Base-by-base conservation (phyloP, 805 yeast species). In the Candida sakaeoensis region DNA sequence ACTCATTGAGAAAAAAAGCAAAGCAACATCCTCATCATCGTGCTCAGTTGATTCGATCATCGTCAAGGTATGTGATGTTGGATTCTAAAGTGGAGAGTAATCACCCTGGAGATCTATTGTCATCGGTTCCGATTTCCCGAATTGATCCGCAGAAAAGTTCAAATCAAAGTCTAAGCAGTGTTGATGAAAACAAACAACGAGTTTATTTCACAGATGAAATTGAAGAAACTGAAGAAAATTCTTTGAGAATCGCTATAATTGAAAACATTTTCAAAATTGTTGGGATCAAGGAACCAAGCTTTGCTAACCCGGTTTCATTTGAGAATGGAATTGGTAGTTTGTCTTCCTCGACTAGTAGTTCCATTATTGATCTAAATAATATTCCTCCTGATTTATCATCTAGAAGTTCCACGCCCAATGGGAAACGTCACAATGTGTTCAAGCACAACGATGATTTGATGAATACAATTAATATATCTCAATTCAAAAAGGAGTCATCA, bases 91-190 rank as follows among this genome's bases (percentile, higher is more conserved):
- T 55, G 3, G 65, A 75, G 39, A 61, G 75, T 3, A 65, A 80
- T 13, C 87, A 84, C 52, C 95, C 96, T 0, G 96, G 96, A 21
- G 95, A 88, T 55, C 66, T 89, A 37, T 61, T 89, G 8, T 84
- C 95, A 0, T 85, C 83, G 40, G 95, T 82, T 1, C 93, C 95
- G 1, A 57, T 85, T 6, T 72, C 82, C 1, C 23, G 42, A 27
- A 30, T 5, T 9, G 33, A 37, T 25, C 29, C 18, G 3, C 8
- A 19, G 14, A 31, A 31, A 16, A 22, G 17, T 5, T 22, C 28
- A 9, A 36, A 21, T 19, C 19, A 23, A 14, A 26, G n/a, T 10
- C 10, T 30, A 15, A 33, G 16, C 7, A 17, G 5, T 6, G 8
- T 14, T 4, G 24, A 21, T n/a, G 36, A 30, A 29, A 21, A 16